These are phyloP conservation scores for Crithidia brevicula DNA, from an alignment of 208 protist genomes.

Conservation along the genomic window DNA sequence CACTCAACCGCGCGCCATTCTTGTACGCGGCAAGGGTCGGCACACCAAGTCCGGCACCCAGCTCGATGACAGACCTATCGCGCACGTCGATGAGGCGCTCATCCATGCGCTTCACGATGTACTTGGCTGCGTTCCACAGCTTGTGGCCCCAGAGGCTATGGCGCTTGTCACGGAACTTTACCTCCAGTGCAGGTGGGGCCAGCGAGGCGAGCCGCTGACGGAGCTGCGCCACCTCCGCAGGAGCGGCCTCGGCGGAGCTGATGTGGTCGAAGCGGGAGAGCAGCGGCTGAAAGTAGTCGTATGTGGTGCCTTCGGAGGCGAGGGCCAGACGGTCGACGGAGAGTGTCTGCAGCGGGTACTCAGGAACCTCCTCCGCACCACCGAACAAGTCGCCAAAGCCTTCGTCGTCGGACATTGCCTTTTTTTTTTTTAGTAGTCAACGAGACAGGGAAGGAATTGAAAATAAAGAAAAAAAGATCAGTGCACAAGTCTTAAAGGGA, in stretches of 20 bases:
- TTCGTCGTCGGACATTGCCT: slow-evolving; percentile 45
- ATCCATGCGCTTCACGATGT: slow-evolving; percentile 89
- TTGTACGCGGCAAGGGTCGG: slow-evolving; percentile 71
- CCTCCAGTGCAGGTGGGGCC: slow-evolving; percentile 37
- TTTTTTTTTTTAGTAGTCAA: background rate
- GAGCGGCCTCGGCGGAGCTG: slow-evolving; percentile 1
- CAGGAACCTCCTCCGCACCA: slow-evolving; percentile 25
- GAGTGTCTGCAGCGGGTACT: slow-evolving; percentile 66
- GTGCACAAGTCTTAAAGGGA: too few relatives aligned
- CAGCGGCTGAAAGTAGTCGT: slow-evolving; percentile 50
- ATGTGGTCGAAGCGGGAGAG: slow-evolving; percentile 53
- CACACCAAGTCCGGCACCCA: slow-evolving; percentile 87
- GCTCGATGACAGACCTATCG: slow-evolving; percentile 79
- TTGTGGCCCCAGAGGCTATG: slow-evolving; percentile 90
- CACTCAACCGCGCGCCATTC: slow-evolving; percentile 71
- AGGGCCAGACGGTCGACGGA: slow-evolving; percentile 50
- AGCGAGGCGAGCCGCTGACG: slow-evolving; percentile 25
- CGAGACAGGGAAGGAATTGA: too few relatives aligned
- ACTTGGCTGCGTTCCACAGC: slow-evolving; percentile 91
- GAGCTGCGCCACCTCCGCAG: slow-evolving; percentile 1
- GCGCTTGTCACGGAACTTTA: slow-evolving; percentile 79
- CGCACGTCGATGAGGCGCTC: slow-evolving; percentile 67
- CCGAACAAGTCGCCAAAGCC: slow-evolving; percentile 63
- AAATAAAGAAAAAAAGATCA: too few relatives aligned
- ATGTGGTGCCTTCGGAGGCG: slow-evolving; percentile 52